Evolutionary conservation across 768 basidiomycete genomes (phyloP).

Genomic region (Tulasnella sp.): DNA sequence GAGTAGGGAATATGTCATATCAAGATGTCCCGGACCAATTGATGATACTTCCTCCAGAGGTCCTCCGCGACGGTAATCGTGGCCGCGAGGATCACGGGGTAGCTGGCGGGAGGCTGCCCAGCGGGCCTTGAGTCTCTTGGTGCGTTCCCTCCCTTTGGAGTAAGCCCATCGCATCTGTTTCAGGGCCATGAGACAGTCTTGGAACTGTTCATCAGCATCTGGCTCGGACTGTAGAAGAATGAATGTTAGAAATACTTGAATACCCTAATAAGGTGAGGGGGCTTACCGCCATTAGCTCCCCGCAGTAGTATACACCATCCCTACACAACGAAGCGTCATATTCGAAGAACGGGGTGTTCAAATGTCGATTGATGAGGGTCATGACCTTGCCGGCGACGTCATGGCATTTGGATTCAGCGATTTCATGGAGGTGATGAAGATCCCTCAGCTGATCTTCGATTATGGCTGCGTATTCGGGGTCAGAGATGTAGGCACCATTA

Average conservation of each 20-base stretch:
- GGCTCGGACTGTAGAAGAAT: slow-evolving; percentile 26
- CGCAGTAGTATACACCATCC: slow-evolving; percentile 85
- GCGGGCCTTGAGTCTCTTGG: slow-evolving; percentile 18
- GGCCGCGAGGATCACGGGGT: not conserved
- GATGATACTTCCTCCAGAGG: not conserved
- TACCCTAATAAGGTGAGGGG: not conserved
- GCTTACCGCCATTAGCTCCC: slow-evolving; percentile 46
- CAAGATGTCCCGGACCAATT: not conserved
- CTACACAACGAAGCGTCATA: slow-evolving; percentile 79
- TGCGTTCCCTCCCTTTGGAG: slow-evolving; percentile 53
- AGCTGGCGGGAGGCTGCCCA: not conserved
- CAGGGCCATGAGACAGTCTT: slow-evolving; percentile 58
- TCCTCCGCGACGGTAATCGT: not conserved
- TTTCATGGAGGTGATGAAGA: slow-evolving; percentile 30
- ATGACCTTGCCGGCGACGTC: slow-evolving; percentile 36
- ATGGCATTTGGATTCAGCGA: slow-evolving; percentile 34
- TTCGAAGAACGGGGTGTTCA: slow-evolving; percentile 52
- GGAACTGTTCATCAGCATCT: slow-evolving; percentile 39
- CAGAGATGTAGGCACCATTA: slow-evolving; percentile 18
- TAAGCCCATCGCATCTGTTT: slow-evolving; percentile 63
- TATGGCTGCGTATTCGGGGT: slow-evolving; percentile 17
- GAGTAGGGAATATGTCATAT: not conserved
- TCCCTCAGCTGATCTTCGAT: slow-evolving; percentile 22
- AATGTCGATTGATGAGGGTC: slow-evolving; percentile 36
- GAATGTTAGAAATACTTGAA: not conserved